These are phyloP conservation scores for Rhodotorula mucilaginosa DNA, from an alignment of 1,284 basidiomycete species.

Conservation along the genomic window DNA sequence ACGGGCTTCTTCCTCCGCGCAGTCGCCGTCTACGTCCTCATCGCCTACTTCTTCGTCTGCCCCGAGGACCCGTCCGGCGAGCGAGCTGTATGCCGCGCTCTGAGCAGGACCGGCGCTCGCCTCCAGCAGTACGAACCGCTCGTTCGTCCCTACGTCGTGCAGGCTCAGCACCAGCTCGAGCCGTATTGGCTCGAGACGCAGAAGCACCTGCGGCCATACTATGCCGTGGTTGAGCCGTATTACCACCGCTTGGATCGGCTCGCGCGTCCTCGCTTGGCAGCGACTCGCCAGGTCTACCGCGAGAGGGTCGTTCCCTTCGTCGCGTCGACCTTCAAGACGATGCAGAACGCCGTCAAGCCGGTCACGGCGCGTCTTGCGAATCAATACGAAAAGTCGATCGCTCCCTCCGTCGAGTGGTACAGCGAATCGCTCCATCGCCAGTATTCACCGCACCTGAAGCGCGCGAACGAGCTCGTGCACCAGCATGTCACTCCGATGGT, in stretches of 20 bases:
- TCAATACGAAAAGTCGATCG: conserved; percentile 34
- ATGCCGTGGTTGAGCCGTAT: conserved; percentile 29
- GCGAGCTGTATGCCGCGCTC: conserved; percentile 28
- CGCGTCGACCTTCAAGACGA: conserved; percentile 17
- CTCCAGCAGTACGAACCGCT: conserved; percentile 19
- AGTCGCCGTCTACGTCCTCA: conserved; percentile 34
- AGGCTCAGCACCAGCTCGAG: conserved; percentile 20
- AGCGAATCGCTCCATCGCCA: conserved; percentile 15
- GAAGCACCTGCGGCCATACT: conserved; percentile 16
- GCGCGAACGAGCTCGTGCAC: not conserved
- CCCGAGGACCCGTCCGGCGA: conserved; percentile 26
- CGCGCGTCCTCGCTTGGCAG: conserved; percentile 14
- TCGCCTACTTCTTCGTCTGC: conserved; percentile 38
- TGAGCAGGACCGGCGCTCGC: conserved; percentile 12
- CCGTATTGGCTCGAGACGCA: conserved; percentile 28
- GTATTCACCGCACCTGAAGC: conserved; percentile 33
- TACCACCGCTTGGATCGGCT: conserved; percentile 19
- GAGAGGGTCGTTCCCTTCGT: not conserved
- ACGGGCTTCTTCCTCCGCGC: conserved; percentile 34
- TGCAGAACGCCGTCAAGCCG: conserved; percentile 21
- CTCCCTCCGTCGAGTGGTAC: conserved; percentile 39
- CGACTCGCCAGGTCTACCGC: conserved; percentile 1
- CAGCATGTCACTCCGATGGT: not conserved
- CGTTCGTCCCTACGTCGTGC: conserved; percentile 28
- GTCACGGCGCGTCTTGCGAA: conserved; percentile 12